phyloP scores from a whole-genome alignment of 164 flowering plant species.

The Kingdonia uniflora region DNA sequence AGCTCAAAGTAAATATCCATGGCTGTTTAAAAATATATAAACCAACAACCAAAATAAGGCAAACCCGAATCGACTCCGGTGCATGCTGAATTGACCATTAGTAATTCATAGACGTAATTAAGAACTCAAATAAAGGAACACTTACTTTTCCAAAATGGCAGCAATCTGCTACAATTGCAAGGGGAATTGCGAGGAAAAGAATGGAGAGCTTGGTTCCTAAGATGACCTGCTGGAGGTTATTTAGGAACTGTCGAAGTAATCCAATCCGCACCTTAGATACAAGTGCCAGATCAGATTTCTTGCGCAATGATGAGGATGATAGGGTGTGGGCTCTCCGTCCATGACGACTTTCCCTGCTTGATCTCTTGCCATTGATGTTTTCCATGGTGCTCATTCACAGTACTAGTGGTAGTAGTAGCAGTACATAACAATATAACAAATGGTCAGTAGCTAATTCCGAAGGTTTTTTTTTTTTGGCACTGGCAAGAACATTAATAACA shows the following conservation, averaged over 20 bases:
- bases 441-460: too few species aligned
- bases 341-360: constrained; percentile 36
- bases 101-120: too few species aligned
- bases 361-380: constrained; percentile 15
- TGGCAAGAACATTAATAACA: too few species aligned
- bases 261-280: constrained; percentile 28
- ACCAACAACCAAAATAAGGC: neutral
- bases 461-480: too few species aligned
- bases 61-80: neutral
- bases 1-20: constrained; percentile 84
- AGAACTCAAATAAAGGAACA: neutral
- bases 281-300: constrained; percentile 51
- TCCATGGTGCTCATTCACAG: constrained; percentile 6
- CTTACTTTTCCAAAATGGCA: constrained; percentile 44
- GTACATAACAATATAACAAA: neutral
- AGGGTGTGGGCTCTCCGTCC: constrained; percentile 63
- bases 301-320: constrained; percentile 64
- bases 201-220: constrained; percentile 69
- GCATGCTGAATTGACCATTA: too few species aligned
- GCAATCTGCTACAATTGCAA: constrained; percentile 41
- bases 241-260: constrained; percentile 22
- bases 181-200: constrained; percentile 61
- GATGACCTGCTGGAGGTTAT: constrained; percentile 62
- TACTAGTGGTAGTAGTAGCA: neutral
- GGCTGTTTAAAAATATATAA: constrained; percentile 32